Base-by-base conservation (phyloP, 1,139 yeast species). In the Starmera stellimalicola region DNA sequence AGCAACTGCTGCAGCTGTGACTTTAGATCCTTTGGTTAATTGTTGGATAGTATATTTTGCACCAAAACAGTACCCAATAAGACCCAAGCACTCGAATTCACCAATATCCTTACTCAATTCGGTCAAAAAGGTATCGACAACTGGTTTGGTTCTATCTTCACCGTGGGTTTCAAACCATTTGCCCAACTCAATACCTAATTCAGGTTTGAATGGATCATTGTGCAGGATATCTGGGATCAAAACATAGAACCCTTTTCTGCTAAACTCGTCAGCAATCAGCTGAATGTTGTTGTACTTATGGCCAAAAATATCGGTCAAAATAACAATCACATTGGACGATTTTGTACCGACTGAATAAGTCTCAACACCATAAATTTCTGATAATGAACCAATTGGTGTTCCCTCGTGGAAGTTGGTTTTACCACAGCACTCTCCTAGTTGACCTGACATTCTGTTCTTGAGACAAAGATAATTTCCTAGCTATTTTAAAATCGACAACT, bases 1-100 rank as follows among this genome's bases (percentile, higher is more conserved):
- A 11, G 88, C 91, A 38, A 71, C 55, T 8, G 88, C 93, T 45
- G 71, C 85, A 22, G 67, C 80, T 39, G 75, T 69, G 11, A 62
- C 60, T 11, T 57, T 45, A 16, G 77, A 78, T 18, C 51, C 61
- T 14, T 57, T 55, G 2, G 70, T 58, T 33, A 79, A 58, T 37
- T 77, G 67, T 38, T 68, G 73, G 32, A 79, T 51, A 19, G 69
- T 74, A 43, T 62, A 76, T 55, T 77, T 79, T 33, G 87, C 95
- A 49, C 95, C 95, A 47, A 67, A 85, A 61, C 95, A 87, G 65
- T 83, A 77, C 15, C 95, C 95, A 35, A 80, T 60, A 15, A 74
- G 73, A 33, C 68, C 77, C 18, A 79, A 41, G 44, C 66, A 74
- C 36, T 67, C 59, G 9, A 83, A 79, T 5, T 60, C 53, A 34